A percentile compares a stretch with the other conserved stretches of the same genome.
These are phyloP conservation scores for Aspergillus hancockii DNA, from an alignment of 495 filamentous ascomycete genomes.

Conservation along the genomic window DNA sequence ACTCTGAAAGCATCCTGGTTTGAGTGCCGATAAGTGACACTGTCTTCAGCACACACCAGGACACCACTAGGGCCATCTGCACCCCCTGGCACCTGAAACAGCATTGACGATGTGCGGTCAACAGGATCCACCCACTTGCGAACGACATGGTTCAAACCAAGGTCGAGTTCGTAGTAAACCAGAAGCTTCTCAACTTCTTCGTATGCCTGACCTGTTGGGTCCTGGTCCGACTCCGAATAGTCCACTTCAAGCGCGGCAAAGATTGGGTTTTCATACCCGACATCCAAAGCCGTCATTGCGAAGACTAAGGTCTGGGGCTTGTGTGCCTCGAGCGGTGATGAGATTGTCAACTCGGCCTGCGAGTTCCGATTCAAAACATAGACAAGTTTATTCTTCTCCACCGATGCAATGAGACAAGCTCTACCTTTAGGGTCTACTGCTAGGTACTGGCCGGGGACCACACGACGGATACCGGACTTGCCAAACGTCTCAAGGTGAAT, in stretches of 20 bases:
- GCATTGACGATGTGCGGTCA: slow-evolving; percentile 81
- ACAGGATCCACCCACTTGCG: slow-evolving; percentile 94
- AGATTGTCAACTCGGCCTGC: slow-evolving; percentile 92
- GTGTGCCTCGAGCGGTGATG: slow-evolving; percentile 95
- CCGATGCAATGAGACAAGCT: slow-evolving; percentile 88
- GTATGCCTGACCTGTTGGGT: slow-evolving; percentile 81
- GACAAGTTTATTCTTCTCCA: slow-evolving; percentile 99
- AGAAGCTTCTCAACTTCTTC: slow-evolving; percentile 83
- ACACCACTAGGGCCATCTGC: slow-evolving; percentile 93
- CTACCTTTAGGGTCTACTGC: slow-evolving; percentile 93
- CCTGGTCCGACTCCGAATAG: slow-evolving; percentile 88
- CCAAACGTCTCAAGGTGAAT: slow-evolving; percentile 97
- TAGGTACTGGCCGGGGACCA: slow-evolving; percentile 93
- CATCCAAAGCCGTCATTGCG: slow-evolving; percentile 81
- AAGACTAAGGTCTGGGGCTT: slow-evolving; percentile 92
- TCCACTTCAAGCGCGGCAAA: slow-evolving; percentile 95
- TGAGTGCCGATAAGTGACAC: slow-evolving; percentile 89
- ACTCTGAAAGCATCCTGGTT: slow-evolving; percentile 89
- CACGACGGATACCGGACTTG: slow-evolving; percentile 92
- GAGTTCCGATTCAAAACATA: slow-evolving; percentile 97
- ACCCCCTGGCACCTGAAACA: slow-evolving; percentile 96
- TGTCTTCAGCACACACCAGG: slow-evolving; percentile 91
- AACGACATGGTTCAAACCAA: slow-evolving; percentile 95
- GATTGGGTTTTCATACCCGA: slow-evolving; percentile 94
- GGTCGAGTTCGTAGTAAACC: slow-evolving; percentile 95